Base-by-base conservation (phyloP, 306 rosid species). In the Rosa lucieae region DNA sequence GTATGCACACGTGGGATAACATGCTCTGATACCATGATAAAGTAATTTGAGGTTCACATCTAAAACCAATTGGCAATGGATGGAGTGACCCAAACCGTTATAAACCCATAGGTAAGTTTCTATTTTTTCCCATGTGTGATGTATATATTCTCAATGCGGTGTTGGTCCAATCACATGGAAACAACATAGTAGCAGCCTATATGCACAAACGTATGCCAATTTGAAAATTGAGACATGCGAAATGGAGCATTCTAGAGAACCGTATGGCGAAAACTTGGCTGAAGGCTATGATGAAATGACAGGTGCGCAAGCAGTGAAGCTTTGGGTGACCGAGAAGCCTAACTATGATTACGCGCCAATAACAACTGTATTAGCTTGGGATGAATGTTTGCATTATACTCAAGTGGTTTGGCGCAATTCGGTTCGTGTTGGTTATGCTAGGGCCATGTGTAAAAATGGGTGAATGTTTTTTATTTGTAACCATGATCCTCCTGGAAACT, bases 211-310 rank as follows among this genome's bases (percentile, higher is more conserved):
- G 0, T 92, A 92, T 5, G 95, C 93, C 0, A 18, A 77, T 3
- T 0, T 5, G 2, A 86, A 79, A 53, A 70, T 67, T 4, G 26
- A 18, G 0, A 75, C 75, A 52, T 92, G 96, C 77, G 48, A 77
- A 2, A n/a, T 92, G 39, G 88, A 82, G 46, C 94, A 92, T 78
- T 92, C 97, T 0, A 11, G 10, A 10, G 96, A 94, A 0, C 92
- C 89, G 2, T 92, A 48, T 6, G 96, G 93, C 0, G 95, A 92
- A 84, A 86, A 87, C 61, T n/a, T 90, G 0, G 92, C 93, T 0
- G 89, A 80, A 72, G 89, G 89, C 0, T 86, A 74, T 4, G 89
- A 76, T 0, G 66, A 66, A 6, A 77, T 90, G 84, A 82, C 48
- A 0, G 89, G 85, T 0, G 39, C 51, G 0, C 88, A 88, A 1